Conservation (phyloP, 345 rosid genomes). For the Xanthoceras sorbifolium region DNA sequence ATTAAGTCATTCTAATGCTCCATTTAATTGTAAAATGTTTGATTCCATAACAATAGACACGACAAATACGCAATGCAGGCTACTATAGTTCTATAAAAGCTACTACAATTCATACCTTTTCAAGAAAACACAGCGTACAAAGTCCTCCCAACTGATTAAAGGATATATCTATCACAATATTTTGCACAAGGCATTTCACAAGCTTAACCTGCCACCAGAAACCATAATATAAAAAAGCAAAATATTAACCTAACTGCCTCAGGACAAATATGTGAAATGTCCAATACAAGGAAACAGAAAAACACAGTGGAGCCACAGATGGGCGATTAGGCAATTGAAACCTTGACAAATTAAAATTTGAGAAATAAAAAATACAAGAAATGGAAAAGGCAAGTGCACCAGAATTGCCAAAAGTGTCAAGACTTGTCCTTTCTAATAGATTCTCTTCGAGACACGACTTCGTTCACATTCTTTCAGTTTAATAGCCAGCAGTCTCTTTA, state of each 20-base stretch:
- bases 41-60: background rate
- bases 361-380: background rate
- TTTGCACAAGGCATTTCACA: conserved; percentile 44
- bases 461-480: background rate
- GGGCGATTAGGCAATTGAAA: background rate
- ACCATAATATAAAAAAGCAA: background rate
- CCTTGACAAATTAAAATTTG: background rate
- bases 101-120: conserved; percentile 30
- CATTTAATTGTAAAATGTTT: background rate
- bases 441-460: background rate
- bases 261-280: background rate
- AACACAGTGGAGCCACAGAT: background rate
- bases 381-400: background rate
- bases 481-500: background rate
- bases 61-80: background rate
- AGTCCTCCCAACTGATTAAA: conserved; percentile 50
- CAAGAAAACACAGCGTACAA: conserved; percentile 47
- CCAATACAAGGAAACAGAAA: background rate
- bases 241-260: background rate
- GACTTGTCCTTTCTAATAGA: background rate
- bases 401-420: background rate
- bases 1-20: background rate
- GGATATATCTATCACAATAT: conserved; percentile 46
- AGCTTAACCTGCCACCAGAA: conserved; percentile 46
- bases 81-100: background rate